Evolutionary conservation across 352 stramenopile species (phyloP), one percentile per base, ranked within the genome.

Genomic region (Phytophthora crassamura): DNA sequence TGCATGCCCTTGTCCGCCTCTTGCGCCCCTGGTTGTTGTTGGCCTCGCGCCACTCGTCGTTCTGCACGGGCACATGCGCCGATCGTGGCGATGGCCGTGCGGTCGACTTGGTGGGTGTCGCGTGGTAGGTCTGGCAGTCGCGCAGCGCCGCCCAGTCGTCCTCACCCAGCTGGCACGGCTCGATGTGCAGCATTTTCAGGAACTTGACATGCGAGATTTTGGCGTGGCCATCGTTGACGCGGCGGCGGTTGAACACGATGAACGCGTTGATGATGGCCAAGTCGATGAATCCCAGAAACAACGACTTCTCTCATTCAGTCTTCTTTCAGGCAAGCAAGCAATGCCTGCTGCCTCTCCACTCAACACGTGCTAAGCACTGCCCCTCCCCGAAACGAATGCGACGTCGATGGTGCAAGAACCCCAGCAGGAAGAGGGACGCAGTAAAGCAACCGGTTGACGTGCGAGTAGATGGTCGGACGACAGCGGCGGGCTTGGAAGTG

Each of bases 341-440:
- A 25, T 25, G 22, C 22, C 22, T 25, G 22, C n/a, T 4, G 22
- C 22, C 22, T 25, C 3, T 25, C 22, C 3, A 25, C 22, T 25
- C 22, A 25, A 25, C 22, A 25, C n/a, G n/a, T n/a, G n/a, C n/a
- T n/a, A n/a, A n/a, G 55, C 10, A 42, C 63, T 39, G 33, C 56
- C 7, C 50, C 60, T 16, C 55, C 20, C 0, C 51, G 51, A 22
- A 78, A 70, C 5, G 61, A 75, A 28, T 74, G 62, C 0, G 57
- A 73, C 4, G 48, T 45, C 4, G 45, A 35, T 0, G 34, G 4
- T 14, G 9, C 34, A 12, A 2, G 8, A 1, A 56, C 48, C 9
- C 48, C 18, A 10, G 34, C 48, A 15, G 34, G 16, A 3, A 5
- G 33, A 15, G 34, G 18, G 6, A 46, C 48, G 5, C 48, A 35